A percentile compares a stretch with the other conserved stretches of the same genome.
phyloP scores from a whole-genome alignment of 345 rosid genomes.

The Acer yangbiense region DNA sequence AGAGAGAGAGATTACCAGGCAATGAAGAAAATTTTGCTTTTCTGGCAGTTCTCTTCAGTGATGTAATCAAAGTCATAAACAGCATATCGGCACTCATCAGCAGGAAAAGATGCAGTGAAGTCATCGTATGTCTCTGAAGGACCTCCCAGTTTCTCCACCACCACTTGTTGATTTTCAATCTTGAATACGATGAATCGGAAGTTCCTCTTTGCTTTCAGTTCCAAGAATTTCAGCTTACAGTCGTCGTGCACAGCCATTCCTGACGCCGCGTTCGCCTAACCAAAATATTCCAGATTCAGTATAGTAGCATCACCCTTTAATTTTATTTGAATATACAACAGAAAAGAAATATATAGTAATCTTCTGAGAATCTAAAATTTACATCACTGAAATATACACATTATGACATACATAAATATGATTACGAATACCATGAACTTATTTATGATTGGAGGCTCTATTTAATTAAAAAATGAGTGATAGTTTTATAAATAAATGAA shows the following conservation, averaged over 20 bases:
- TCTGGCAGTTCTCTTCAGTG: conserved; percentile 90
- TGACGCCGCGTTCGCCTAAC: conserved; percentile 86
- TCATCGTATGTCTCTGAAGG: conserved; percentile 76
- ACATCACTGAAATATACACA: neutral
- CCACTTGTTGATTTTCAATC: conserved; percentile 81
- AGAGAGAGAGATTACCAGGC: conserved; percentile 90
- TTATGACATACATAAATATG: neutral
- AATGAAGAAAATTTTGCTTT: conserved; percentile 96
- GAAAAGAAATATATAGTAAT: no score
- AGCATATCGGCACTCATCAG: conserved; percentile 89
- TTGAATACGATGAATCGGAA: conserved; percentile 82
- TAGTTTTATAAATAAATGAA: no score
- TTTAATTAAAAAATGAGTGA: no score
- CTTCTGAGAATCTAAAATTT: no score
- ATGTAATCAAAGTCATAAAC: conserved; percentile 88
- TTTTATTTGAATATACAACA: no score
- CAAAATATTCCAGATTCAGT: neutral
- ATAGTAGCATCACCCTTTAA: no score
- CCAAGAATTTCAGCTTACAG: conserved; percentile 85
- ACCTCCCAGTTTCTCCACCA: conserved; percentile 76
- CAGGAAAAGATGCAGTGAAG: conserved; percentile 70
- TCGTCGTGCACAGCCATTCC: conserved; percentile 95
- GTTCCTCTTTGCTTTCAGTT: conserved; percentile 83
- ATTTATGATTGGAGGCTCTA: no score
- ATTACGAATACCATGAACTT: neutral